Conservation (phyloP, 2,329 filamentous ascomycete species). For the Fusarium buxicola region DNA sequence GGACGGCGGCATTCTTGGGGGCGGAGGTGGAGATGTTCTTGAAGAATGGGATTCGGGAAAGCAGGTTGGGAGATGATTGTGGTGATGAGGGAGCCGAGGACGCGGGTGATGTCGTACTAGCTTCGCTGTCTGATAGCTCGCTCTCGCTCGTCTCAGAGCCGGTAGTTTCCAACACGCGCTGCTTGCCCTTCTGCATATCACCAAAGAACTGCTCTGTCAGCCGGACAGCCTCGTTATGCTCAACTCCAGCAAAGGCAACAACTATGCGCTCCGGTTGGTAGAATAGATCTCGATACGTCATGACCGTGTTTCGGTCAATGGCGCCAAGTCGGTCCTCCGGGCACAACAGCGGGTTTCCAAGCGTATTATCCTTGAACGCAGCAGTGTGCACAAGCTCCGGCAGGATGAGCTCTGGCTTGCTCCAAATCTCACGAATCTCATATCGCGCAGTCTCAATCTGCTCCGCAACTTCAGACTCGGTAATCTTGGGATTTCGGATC, state of each 20-base stretch:
- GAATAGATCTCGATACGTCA: slow-evolving; percentile 84
- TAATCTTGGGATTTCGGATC: slow-evolving; percentile 86
- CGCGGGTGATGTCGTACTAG: slow-evolving; percentile 48
- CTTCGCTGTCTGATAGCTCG: slow-evolving; percentile 50
- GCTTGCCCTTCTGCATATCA: slow-evolving; percentile 76
- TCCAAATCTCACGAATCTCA: slow-evolving; percentile 97
- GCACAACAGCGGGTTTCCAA: slow-evolving; percentile 93
- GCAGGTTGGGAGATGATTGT: slow-evolving; percentile 70
- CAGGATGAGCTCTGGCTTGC: slow-evolving; percentile 94
- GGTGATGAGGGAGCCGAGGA: slow-evolving; percentile 49
- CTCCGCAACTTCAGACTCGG: slow-evolving; percentile 84
- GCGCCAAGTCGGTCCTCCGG: slow-evolving; percentile 81
- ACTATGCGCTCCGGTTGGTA: slow-evolving; percentile 93
- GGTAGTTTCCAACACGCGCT: slow-evolving; percentile 62
- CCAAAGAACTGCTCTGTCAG: slow-evolving; percentile 90
- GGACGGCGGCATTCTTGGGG: slow-evolving; percentile 69
- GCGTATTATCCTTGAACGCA: slow-evolving; percentile 94
- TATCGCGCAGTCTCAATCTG: slow-evolving; percentile 94
- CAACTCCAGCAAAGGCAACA: slow-evolving; percentile 92
- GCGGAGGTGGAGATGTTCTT: slow-evolving; percentile 87
- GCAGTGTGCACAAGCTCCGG: slow-evolving; percentile 96
- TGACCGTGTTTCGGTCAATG: slow-evolving; percentile 80
- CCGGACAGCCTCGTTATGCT: slow-evolving; percentile 82
- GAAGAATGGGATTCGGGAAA: slow-evolving; percentile 89
- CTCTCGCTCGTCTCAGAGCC: slow-evolving; percentile 69